Evolutionary conservation across 805 yeast species (phyloP).

Genomic region (Ogataea salicorniae): DNA sequence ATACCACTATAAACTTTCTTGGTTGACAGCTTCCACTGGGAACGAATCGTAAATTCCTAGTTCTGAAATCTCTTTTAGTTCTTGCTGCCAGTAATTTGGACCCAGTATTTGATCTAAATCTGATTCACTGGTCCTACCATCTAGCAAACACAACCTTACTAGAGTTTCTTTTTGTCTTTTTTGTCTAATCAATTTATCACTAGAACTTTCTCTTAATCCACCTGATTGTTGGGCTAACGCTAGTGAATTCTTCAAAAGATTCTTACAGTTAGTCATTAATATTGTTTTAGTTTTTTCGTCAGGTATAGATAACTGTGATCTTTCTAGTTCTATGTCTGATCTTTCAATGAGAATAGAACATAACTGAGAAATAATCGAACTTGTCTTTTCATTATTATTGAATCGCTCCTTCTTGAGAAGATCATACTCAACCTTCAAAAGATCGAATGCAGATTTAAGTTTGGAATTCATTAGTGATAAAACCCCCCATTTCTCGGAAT

Average conservation of each 20-base stretch:
- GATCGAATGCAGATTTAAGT: slow-evolving; percentile 37
- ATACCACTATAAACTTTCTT: not conserved
- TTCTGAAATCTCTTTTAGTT: slow-evolving; percentile 21
- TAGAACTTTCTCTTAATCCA: slow-evolving; percentile 44
- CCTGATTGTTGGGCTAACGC: slow-evolving; percentile 41
- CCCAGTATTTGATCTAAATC: slow-evolving; percentile 26
- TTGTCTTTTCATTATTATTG: slow-evolving; percentile 17
- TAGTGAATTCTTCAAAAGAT: slow-evolving; percentile 42
- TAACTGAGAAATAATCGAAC: slow-evolving; percentile 29
- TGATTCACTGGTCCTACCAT: slow-evolving; percentile 29
- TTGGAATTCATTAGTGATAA: slow-evolving; percentile 33
- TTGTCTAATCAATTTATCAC: slow-evolving; percentile 39
- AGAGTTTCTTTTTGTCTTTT: slow-evolving; percentile 41
- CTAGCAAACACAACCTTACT: slow-evolving; percentile 40
- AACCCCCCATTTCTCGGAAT: slow-evolving; percentile 34
- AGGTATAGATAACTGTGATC: slow-evolving; percentile 33
- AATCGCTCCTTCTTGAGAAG: slow-evolving; percentile 11
- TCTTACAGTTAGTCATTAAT: slow-evolving; percentile 36
- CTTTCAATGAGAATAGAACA: slow-evolving; percentile 43
- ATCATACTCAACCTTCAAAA: slow-evolving; percentile 22
- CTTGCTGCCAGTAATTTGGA: slow-evolving; percentile 24
- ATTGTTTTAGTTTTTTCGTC: slow-evolving; percentile 29
- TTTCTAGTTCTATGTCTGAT: slow-evolving; percentile 47
- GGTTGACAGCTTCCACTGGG: not conserved
- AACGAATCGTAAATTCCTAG: slow-evolving; percentile 15